phyloP scores from a whole-genome alignment of 352 stramenopile species.

The Phytopythium boreale region DNA sequence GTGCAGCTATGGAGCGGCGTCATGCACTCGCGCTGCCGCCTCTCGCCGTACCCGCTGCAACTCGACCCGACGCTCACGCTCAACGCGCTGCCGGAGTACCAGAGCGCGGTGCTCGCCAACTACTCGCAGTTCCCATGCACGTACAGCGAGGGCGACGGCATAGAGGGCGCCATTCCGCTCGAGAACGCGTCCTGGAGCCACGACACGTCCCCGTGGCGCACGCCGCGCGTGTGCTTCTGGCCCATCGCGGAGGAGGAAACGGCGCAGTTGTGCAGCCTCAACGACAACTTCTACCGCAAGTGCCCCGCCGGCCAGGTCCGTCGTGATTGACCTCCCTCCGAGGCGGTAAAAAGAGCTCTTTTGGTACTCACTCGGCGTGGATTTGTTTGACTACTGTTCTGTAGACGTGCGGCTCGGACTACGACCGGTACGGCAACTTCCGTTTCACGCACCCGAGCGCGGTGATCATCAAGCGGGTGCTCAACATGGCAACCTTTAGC shows the following conservation, averaged over 20 bases:
- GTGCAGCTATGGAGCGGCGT: constrained; percentile 78
- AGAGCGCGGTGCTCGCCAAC: constrained; percentile 28
- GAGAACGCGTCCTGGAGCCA: constrained; percentile 33
- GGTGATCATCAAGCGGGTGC: constrained; percentile 23
- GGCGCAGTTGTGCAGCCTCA: constrained; percentile 51
- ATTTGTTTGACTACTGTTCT: constrained; percentile 32
- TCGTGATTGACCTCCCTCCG: background rate
- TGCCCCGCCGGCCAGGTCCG: constrained; percentile 31
- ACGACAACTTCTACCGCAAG: constrained; percentile 15
- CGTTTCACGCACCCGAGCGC: constrained; percentile 52
- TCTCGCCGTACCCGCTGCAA: constrained; percentile 63
- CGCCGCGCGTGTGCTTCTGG: constrained; percentile 82
- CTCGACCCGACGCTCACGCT: constrained; percentile 35
- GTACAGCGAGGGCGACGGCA: constrained; percentile 4
- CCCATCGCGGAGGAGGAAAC: constrained; percentile 67
- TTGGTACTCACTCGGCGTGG: constrained; percentile 8
- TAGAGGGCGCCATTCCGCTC: constrained; percentile 18
- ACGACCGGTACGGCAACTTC: constrained; percentile 54
- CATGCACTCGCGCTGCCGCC: constrained; percentile 60
- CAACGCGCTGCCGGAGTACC: constrained; percentile 24
- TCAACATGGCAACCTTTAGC: constrained; percentile 43
- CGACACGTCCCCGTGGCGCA: constrained; percentile 46
- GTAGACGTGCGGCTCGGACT: constrained; percentile 60
- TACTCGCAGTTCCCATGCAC: constrained; percentile 21
- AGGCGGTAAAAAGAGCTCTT: no score